Evolutionary conservation across 1,284 basidiomycete species (phyloP).

Genomic region (Coniferiporia sulphurascens): DNA sequence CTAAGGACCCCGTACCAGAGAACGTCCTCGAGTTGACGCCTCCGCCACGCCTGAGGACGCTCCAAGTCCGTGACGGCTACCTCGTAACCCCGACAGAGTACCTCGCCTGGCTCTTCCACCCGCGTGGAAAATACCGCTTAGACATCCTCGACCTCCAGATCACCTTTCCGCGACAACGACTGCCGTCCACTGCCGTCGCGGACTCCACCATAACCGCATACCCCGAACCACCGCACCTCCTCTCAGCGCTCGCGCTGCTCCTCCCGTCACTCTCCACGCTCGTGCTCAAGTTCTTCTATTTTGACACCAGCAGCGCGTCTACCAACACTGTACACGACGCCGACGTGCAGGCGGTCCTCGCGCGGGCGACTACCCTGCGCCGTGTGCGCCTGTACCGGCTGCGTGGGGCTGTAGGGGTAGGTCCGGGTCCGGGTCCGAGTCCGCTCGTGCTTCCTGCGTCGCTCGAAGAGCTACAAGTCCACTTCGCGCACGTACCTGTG

Average conservation of each 20-base stretch:
- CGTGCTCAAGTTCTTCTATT: constrained; percentile 4
- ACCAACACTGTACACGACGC: neutral
- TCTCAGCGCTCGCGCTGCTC: neutral
- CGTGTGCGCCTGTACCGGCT: constrained; percentile 1
- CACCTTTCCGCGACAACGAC: constrained; percentile 5
- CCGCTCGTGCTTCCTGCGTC: constrained; percentile 3
- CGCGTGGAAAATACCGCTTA: neutral
- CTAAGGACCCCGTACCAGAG: neutral
- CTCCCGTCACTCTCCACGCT: neutral
- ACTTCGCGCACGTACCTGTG: constrained; percentile 1
- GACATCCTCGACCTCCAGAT: constrained; percentile 6
- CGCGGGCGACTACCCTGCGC: neutral
- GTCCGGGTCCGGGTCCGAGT: neutral
- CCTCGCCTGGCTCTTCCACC: constrained; percentile 14
- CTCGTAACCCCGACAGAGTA: neutral
- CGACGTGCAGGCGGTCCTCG: constrained; percentile 3
- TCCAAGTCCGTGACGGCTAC: constrained; percentile 6
- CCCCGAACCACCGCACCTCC: neutral
- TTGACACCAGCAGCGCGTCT: constrained; percentile 3
- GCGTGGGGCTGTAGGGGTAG: neutral
- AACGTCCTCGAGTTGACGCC: neutral
- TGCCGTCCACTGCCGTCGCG: neutral
- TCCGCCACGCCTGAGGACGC: neutral
- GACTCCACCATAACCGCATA: neutral
- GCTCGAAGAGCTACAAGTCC: constrained; percentile 9